phyloP scores from a whole-genome alignment of 2,329 filamentous ascomycete species.

The Fusarium avenaceum region DNA sequence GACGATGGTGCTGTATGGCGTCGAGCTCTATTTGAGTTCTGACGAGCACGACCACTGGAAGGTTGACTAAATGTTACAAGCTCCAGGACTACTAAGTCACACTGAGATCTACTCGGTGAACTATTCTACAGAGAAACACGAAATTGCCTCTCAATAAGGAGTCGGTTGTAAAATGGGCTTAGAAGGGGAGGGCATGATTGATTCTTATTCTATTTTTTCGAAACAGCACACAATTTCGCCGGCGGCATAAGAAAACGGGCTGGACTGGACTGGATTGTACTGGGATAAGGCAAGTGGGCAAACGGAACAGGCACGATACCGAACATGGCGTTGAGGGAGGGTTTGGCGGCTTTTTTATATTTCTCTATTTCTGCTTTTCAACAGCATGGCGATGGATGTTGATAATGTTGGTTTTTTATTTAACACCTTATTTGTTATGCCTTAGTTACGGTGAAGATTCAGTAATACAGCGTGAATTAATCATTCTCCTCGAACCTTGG shows the following conservation, averaged over 20 bases:
- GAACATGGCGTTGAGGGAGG: conserved; percentile 52
- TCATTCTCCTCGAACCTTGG: conserved; percentile 8
- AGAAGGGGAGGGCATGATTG: conserved; percentile 27
- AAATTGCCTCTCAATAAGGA: conserved; percentile 17
- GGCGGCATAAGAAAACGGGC: conserved; percentile 45
- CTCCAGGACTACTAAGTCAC: conserved; percentile 3
- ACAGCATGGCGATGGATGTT: conserved; percentile 54
- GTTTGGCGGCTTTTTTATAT: conserved; percentile 43
- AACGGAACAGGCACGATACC: conserved; percentile 44
- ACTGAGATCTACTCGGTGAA: conserved; percentile 4
- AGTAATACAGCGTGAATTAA: conserved; percentile 20
- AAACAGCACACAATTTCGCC: conserved; percentile 35
- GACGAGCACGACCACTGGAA: conserved; percentile 96
- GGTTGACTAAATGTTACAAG: conserved; percentile 73
- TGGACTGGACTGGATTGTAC: conserved; percentile 38
- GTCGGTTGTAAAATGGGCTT: conserved; percentile 9
- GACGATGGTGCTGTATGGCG: conserved; percentile 89
- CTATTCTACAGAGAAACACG: conserved; percentile 22
- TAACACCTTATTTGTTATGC: conserved; percentile 30
- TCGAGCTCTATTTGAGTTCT: conserved; percentile 89
- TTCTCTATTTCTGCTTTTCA: conserved; percentile 37
- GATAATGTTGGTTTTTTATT: conserved; percentile 45
- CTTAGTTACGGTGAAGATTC: conserved; percentile 29
- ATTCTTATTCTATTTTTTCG: conserved; percentile 11
- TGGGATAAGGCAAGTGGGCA: conserved; percentile 39